Evolutionary conservation across 192 early-diverging fungal genomes (phyloP), one percentile per base, ranked within the genome.

Genomic region (Coemansia sp.): DNA sequence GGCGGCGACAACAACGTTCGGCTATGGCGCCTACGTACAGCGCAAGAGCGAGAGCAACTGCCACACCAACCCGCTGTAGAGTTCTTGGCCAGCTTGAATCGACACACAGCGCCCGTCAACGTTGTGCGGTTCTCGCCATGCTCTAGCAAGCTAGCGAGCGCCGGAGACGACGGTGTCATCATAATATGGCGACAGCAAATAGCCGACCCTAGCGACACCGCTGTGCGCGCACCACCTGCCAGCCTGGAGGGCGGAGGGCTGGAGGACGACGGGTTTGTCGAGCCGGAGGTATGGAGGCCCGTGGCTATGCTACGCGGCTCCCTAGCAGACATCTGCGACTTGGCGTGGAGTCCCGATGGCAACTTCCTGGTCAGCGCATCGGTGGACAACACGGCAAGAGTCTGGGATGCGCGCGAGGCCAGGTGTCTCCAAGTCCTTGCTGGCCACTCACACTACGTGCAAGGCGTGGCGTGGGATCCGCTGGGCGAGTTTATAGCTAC

Each of bases 381-480:
- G 3, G 87, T 95, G 32, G 94, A 98, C 67, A 92, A 92, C 52
- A 90, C 91, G 1, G 87, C 88, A 10, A 74, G 93, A 34, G 87
- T 98, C 55, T 98, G 91, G 89, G 85, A 90, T 75, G 86, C 90
- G 4, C 72, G 78, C 22, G 70, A 75, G 84, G 90, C 85, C 38
- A 84, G 83, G 53, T 91, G 87, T 60, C 70, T 94, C 32, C 87
- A 89, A 59, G 85, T 92, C 17, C 82, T 90, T 43, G 74, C 85
- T 3, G 87, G 95, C 57, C 96, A 98, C 70, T 81, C 80, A 37
- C 91, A 97, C 58, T 95, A 93, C 63, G 93, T 98, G n/a, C 96
- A 98, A 73, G 96, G 96, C 36, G 91, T 98, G 10, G 84, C 88
- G 18, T 98, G 96, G 96, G 96, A 98, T 71, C 94, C 96, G 7